phyloP scores from a whole-genome alignment of 2,329 filamentous ascomycete species.

The Phaeosphaeria sp. region DNA sequence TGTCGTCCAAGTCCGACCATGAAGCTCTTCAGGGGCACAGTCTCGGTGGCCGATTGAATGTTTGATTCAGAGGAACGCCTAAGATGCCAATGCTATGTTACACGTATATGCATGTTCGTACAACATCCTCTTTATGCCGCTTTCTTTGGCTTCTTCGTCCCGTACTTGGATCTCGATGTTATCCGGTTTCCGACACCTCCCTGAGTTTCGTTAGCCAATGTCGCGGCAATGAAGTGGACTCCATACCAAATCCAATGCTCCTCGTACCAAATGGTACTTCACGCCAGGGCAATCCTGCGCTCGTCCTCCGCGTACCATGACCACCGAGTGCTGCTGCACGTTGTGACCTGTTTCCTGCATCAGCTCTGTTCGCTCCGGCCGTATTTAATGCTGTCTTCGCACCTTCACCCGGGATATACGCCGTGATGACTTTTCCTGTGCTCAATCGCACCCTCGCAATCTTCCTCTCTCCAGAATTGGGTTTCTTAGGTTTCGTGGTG shows the following conservation, averaged over 20 bases:
- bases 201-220: constrained; percentile 57
- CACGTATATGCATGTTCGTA: constrained; percentile 27
- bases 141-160: constrained; percentile 95
- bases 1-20: neutral
- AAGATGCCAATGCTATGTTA: constrained; percentile 36
- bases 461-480: constrained; percentile 97
- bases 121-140: constrained; percentile 23
- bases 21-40: neutral
- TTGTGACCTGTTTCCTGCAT: constrained; percentile 72
- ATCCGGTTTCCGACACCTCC: constrained; percentile 87
- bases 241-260: constrained; percentile 90
- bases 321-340: constrained; percentile 97
- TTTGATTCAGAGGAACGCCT: constrained; percentile 22
- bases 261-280: constrained; percentile 90
- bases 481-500: constrained; percentile 96
- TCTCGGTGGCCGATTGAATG: neutral
- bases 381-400: constrained; percentile 15
- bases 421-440: constrained; percentile 84
- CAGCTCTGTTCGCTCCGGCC: constrained; percentile 16
- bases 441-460: constrained; percentile 90
- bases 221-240: neutral
- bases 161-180: constrained; percentile 92
- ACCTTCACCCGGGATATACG: constrained; percentile 95
- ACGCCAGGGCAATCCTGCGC: constrained; percentile 98
- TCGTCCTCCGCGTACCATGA: constrained; percentile 90